Evolutionary conservation across 148 eudicot genomes (phyloP).

Genomic region (Vaccinium myrtillus): DNA sequence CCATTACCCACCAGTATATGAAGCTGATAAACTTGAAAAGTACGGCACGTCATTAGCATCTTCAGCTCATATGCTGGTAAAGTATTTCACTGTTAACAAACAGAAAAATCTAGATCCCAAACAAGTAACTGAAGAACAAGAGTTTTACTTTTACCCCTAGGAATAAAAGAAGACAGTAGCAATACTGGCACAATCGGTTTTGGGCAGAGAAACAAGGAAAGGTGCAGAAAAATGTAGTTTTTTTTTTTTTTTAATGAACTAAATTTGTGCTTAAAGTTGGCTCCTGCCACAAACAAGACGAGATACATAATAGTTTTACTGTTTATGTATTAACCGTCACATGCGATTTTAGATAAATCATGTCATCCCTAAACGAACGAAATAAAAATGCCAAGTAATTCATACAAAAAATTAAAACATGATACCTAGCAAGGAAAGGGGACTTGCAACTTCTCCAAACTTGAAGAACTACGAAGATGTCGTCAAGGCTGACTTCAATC

Average conservation of each 20-base stretch:
- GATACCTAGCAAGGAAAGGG: conserved; percentile 71
- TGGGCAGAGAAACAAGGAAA: not conserved
- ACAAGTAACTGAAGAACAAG: not conserved
- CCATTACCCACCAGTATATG: not conserved
- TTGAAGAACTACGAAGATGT: conserved; percentile 52
- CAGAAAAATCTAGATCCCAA: not conserved
- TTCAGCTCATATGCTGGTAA: not conserved
- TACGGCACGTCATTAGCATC: not conserved
- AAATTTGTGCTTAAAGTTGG: not conserved
- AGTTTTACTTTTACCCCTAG: not conserved
- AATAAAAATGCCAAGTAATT: not conserved
- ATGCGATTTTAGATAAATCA: not conserved
- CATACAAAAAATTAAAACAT: not conserved
- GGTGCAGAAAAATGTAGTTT: not conserved
- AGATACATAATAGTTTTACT: not conserved
- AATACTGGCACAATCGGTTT: not conserved
- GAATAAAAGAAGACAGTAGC: not conserved
- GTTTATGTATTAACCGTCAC: not conserved
- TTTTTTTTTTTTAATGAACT: not conserved
- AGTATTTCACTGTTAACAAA: not conserved
- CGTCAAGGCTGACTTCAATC: conserved; percentile 68
- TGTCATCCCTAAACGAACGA: not conserved
- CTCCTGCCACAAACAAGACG: not conserved
- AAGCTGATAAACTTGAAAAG: not conserved
- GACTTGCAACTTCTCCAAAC: conserved; percentile 58